These are phyloP conservation scores for Penicillium thymicola DNA, from an alignment of 2,329 filamentous ascomycete species.

Conservation along the genomic window DNA sequence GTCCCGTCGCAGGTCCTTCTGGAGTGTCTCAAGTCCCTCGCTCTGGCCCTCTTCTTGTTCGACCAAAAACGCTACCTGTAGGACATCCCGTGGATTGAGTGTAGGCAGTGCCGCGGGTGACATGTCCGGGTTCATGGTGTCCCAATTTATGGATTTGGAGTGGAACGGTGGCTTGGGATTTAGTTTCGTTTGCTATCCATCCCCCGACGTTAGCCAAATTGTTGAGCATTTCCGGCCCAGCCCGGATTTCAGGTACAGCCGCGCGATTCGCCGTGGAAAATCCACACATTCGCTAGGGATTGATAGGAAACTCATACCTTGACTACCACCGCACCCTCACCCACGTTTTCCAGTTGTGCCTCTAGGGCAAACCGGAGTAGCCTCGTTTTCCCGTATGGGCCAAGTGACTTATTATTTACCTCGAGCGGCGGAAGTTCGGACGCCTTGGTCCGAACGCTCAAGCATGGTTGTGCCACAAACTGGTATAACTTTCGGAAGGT, in stretches of 20 bases:
- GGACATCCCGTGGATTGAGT: conserved; percentile 60
- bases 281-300: background rate
- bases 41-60: conserved; percentile 52
- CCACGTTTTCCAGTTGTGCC: conserved; percentile 92
- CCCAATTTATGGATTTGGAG: conserved; percentile 55
- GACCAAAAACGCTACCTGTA: conserved; percentile 63
- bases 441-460: conserved; percentile 88
- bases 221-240: background rate
- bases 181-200: conserved; percentile 44
- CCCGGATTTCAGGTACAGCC: background rate
- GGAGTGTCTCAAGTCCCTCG: conserved; percentile 50
- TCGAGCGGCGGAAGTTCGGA: conserved; percentile 56
- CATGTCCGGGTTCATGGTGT: conserved; percentile 38
- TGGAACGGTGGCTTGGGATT: conserved; percentile 54
- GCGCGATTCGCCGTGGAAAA: background rate
- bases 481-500: conserved; percentile 96
- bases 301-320: conserved; percentile 51
- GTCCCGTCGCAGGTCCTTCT: conserved; percentile 48
- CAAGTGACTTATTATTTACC: conserved; percentile 45
- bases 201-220: conserved; percentile 8
- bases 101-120: conserved; percentile 42
- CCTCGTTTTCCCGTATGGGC: conserved; percentile 43
- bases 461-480: conserved; percentile 84
- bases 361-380: conserved; percentile 70
- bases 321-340: conserved; percentile 75